A percentile compares a stretch with the other conserved stretches of the same genome.
Conservation (phyloP, 2,329 filamentous ascomycete genomes). For the Fusarium neocosmosporiellum region DNA sequence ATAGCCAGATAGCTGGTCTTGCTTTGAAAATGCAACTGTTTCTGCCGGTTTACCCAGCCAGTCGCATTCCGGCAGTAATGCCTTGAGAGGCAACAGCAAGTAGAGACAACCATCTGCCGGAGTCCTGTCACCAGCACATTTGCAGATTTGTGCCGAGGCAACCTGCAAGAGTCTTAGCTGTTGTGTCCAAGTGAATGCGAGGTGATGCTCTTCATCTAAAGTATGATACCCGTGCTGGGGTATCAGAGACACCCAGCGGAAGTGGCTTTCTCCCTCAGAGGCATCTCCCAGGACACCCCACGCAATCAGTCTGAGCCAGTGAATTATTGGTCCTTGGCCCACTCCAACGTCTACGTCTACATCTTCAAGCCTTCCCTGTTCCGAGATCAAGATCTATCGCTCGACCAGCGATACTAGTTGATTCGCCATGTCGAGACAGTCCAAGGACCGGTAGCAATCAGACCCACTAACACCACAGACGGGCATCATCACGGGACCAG, state of each 20-base stretch:
- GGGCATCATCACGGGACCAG: slow-evolving; percentile 38
- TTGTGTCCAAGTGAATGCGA: neutral
- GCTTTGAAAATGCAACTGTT: neutral
- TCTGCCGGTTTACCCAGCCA: slow-evolving; percentile 8
- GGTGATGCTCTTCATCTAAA: neutral
- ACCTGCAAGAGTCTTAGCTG: slow-evolving; percentile 28
- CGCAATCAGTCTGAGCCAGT: neutral
- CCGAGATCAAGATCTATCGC: slow-evolving; percentile 6
- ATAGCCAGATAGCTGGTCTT: neutral
- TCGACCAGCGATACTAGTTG: neutral
- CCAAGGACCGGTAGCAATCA: neutral
- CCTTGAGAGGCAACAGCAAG: neutral
- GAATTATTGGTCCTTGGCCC: neutral
- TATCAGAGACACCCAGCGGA: slow-evolving; percentile 4
- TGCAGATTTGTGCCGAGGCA: slow-evolving; percentile 30
- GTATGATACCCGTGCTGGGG: neutral
- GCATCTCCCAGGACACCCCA: neutral
- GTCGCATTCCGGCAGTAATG: neutral
- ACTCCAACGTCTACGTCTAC: neutral
- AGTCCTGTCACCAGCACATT: neutral
- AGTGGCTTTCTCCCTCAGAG: slow-evolving; percentile 4
- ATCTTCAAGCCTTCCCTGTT: slow-evolving; percentile 1
- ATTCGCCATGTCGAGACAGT: slow-evolving; percentile 4
- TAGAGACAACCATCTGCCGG: neutral
- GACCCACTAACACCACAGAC: slow-evolving; percentile 36